phyloP scores from a whole-genome alignment of 805 yeast genomes.

The Candida nanaspora region DNA sequence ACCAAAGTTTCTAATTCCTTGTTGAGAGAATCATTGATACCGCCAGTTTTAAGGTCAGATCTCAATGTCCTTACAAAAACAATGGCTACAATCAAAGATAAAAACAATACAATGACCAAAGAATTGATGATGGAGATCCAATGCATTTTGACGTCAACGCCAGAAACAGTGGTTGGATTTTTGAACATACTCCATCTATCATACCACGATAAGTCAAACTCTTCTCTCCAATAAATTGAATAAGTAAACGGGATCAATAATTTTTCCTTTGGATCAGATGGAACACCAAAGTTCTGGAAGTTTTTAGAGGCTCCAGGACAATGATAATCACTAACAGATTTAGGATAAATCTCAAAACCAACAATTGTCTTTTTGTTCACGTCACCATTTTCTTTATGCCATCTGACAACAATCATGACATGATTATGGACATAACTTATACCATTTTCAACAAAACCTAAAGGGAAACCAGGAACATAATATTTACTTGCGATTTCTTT shows the following conservation, averaged over 20 bases:
- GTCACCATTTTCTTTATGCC: constrained; percentile 42
- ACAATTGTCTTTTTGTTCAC: constrained; percentile 51
- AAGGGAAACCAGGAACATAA: constrained; percentile 81
- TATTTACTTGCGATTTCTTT: constrained; percentile 43
- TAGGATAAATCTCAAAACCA: constrained; percentile 87
- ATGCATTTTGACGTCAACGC: constrained; percentile 54
- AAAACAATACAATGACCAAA: constrained; percentile 50
- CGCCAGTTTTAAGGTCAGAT: constrained; percentile 30
- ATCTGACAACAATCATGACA: constrained; percentile 72
- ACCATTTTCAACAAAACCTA: constrained; percentile 63
- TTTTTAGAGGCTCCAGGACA: constrained; percentile 73
- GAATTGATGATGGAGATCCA: constrained; percentile 77
- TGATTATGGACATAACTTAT: constrained; percentile 68
- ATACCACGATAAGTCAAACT: constrained; percentile 52
- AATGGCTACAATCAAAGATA: constrained; percentile 58
- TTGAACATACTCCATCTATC: constrained; percentile 67
- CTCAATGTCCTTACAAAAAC: constrained; percentile 51
- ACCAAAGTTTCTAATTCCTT: constrained; percentile 11
- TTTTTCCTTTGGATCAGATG: constrained; percentile 31
- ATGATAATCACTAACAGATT: constrained; percentile 55
- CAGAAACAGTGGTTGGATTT: constrained; percentile 32
- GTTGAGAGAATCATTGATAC: constrained; percentile 6
- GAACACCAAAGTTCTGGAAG: constrained; percentile 49
- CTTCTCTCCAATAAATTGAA: constrained; percentile 86
- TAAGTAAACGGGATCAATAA: constrained; percentile 67